phyloP scores from a whole-genome alignment of 1,139 yeast species.

The Taiozyma sp. region DNA sequence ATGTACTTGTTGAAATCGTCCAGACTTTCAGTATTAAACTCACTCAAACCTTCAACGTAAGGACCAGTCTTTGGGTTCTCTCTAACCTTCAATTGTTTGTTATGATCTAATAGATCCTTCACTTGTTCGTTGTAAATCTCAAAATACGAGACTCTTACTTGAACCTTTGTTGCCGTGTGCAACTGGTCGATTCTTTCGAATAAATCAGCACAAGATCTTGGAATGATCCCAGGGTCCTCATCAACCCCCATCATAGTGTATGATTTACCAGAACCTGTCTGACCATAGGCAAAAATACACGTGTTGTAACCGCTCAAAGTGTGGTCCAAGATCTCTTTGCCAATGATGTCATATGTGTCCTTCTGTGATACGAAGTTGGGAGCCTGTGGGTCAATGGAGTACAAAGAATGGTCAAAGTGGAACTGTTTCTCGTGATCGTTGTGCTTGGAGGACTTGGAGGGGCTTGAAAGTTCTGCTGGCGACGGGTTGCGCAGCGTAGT shows the following conservation, averaged over 20 bases:
- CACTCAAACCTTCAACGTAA: constrained; percentile 59
- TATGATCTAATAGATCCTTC: constrained; percentile 42
- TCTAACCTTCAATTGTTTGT: constrained; percentile 42
- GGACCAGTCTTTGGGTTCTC: constrained; percentile 62
- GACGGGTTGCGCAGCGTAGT: constrained; percentile 17
- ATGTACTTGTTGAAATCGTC: constrained; percentile 41
- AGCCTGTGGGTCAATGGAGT: constrained; percentile 43
- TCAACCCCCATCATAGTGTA: constrained; percentile 66
- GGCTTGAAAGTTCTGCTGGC: constrained; percentile 8
- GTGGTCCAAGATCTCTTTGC: constrained; percentile 55
- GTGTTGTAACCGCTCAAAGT: constrained; percentile 67
- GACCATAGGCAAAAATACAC: constrained; percentile 74
- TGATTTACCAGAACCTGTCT: constrained; percentile 72
- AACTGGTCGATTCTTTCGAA: constrained; percentile 39
- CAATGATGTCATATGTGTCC: constrained; percentile 46
- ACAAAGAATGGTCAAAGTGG: constrained; percentile 52
- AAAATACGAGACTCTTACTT: constrained; percentile 54
- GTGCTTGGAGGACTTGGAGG: constrained; percentile 7
- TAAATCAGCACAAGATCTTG: constrained; percentile 50
- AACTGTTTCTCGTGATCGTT: constrained; percentile 30
- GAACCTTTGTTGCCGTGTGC: constrained; percentile 40
- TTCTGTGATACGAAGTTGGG: constrained; percentile 40
- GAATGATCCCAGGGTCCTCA: constrained; percentile 54
- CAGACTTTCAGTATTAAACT: constrained; percentile 38
- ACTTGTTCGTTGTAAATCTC: constrained; percentile 75